These are phyloP conservation scores for Opeltia flavorubescens DNA, from an alignment of 495 filamentous ascomycete species.

Conservation along the genomic window DNA sequence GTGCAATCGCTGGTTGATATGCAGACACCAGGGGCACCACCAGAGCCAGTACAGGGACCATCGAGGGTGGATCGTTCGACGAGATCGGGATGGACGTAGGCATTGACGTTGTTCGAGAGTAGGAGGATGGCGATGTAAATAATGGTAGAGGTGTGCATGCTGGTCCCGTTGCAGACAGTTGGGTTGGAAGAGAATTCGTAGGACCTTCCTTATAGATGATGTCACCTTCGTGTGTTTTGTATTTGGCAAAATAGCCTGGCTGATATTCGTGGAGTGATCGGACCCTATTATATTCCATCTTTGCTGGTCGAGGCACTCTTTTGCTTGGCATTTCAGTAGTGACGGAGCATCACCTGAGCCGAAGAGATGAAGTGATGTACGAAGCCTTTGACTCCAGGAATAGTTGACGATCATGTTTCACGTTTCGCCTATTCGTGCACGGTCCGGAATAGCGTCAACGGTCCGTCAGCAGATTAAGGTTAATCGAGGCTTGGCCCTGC, in stretches of 20 bases:
- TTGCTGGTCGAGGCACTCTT: not conserved
- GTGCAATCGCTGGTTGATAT: conserved; percentile 19
- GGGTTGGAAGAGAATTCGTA: not conserved
- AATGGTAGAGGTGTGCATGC: not conserved
- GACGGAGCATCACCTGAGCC: no score
- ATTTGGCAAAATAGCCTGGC: not conserved
- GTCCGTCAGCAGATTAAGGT: not conserved
- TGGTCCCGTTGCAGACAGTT: no score
- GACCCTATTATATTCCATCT: not conserved
- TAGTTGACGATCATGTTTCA: not conserved
- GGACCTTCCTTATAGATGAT: not conserved
- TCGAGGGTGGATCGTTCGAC: conserved; percentile 19
- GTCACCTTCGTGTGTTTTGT: not conserved
- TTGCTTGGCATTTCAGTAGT: not conserved
- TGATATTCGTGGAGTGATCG: not conserved
- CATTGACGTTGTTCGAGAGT: not conserved
- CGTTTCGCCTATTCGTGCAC: not conserved
- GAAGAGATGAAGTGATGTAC: no score
- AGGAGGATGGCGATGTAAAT: not conserved
- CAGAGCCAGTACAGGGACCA: conserved; percentile 23
- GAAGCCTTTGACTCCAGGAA: no score
- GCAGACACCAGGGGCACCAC: conserved; percentile 23
- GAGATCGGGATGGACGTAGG: not conserved
- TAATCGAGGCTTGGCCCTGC: not conserved
- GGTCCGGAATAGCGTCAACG: not conserved